Percentiles rank a stretch among this genome's conserved stretches.
phyloP scores from a whole-genome alignment of 139 green algal genomes.

The Micractinium sp. region DNA sequence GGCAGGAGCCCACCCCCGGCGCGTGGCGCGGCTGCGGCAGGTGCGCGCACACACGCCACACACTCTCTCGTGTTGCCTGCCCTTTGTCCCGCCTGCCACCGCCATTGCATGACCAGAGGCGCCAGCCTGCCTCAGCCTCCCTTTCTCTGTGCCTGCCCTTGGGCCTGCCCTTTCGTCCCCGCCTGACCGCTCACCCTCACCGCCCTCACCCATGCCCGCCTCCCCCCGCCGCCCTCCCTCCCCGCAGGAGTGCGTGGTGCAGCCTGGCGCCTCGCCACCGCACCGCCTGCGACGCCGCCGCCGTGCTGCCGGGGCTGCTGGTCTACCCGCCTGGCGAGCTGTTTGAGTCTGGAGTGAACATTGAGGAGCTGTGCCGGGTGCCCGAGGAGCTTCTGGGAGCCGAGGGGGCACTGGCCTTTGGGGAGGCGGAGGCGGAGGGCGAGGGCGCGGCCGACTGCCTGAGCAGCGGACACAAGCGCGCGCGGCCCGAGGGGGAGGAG shows the following conservation, averaged over 20 bases:
- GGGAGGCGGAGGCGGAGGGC: slow-evolving; percentile 8
- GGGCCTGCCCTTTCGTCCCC: background rate
- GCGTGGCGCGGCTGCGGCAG: slow-evolving; percentile 38
- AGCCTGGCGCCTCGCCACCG: slow-evolving; percentile 6
- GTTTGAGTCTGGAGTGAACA: slow-evolving; percentile 34
- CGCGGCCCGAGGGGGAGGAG: background rate
- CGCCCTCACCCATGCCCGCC: background rate
- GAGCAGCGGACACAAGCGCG: slow-evolving; percentile 20
- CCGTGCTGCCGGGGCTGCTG: slow-evolving; percentile 34
- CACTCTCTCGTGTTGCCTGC: background rate
- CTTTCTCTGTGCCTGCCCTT: background rate
- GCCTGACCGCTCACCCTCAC: background rate
- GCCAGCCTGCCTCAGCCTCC: too few species aligned
- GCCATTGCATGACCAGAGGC: too few species aligned
- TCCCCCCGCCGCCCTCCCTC: background rate
- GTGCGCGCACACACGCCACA: background rate
- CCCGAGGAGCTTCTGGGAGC: background rate
- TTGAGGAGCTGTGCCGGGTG: slow-evolving; percentile 37
- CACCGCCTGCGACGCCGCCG: slow-evolving; percentile 10
- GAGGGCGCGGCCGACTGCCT: slow-evolving; percentile 14
- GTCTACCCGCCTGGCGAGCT: slow-evolving; percentile 44
- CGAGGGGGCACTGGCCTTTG: background rate
- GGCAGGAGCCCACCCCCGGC: background rate
- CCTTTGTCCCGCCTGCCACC: background rate
- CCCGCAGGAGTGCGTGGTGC: slow-evolving; percentile 34